Base-by-base conservation (phyloP, 1,284 basidiomycete genomes). In the Exsudoporus floridanus region DNA sequence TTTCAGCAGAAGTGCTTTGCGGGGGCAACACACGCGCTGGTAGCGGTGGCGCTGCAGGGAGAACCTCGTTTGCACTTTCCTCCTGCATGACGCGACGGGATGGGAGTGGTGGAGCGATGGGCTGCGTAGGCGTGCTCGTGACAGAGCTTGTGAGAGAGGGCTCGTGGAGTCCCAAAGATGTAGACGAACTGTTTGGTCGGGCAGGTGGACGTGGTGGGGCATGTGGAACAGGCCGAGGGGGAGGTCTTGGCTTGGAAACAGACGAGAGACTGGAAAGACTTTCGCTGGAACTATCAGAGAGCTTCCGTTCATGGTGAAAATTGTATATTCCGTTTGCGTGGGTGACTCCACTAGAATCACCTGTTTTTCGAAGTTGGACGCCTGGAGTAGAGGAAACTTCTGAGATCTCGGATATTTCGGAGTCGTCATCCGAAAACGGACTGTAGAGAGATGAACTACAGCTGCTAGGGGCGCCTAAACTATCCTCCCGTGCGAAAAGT, bases 341-440 rank as follows among this genome's bases (percentile, higher is more conserved):
- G 5, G 40, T 3, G 5, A 27, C 19, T 16, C 43, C 54, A 23
- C 18, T 16, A n/a, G 58, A 52, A 16, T 52, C 46, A 37, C 21
- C 47, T 25, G 46, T 16, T 34, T 45, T 60, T 16, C 34, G 53
- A 14, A 46, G 31, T 28, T 41, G 58, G 16, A 46, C 34, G 1
- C 36, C 42, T 1, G 53, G 54, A 31, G 58, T 42, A 2, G 57
- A 35, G 10, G 47, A 60, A 28, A 54, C 23, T 5, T 62, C 62
- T 3, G 59, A 56, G 30, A 64, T 40, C 27, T 64, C 66, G 3
- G 65, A 67, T 44, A 57, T 46, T 28, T 60, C 67, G 1, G 69
- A 69, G 46, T 68, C 66, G 4, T 58, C 59, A 16, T 69, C 66
- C 7, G 70, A 67, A 52, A 69, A 69, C 6, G 68, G 70, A 49